Percentiles rank a stretch among this genome's conserved stretches.
Conservation (phyloP, 345 rosid species). For the Cochlearia excelsa region DNA sequence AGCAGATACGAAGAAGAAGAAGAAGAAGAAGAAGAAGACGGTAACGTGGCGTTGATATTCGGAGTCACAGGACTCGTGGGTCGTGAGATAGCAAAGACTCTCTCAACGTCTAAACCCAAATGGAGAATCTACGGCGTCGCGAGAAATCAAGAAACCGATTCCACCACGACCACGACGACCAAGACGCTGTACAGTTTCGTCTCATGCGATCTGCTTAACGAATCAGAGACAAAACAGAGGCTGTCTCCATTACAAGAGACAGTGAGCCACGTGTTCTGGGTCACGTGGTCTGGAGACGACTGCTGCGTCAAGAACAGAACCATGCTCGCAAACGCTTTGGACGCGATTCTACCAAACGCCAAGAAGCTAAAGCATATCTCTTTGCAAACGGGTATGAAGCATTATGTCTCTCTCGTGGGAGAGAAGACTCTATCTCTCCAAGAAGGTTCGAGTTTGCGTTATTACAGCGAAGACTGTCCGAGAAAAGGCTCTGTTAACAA, state of each 20-base stretch:
- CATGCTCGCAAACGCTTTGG: conserved; percentile 66
- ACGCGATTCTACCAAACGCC: conserved; percentile 51
- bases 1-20: neutral
- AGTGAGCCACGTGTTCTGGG: conserved; percentile 79
- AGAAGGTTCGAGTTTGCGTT: conserved; percentile 19
- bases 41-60: conserved; percentile 63
- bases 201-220: conserved; percentile 67
- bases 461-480: conserved; percentile 60
- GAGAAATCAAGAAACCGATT: conserved; percentile 48
- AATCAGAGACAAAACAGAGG: conserved; percentile 46
- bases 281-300: conserved; percentile 72
- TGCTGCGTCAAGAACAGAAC: conserved; percentile 66
- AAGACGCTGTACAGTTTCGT: conserved; percentile 54
- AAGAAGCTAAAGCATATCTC: conserved; percentile 64
- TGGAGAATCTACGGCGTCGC: conserved; percentile 90
- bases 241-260: conserved; percentile 43
- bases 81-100: conserved; percentile 55
- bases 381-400: conserved; percentile 86
- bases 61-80: conserved; percentile 93
- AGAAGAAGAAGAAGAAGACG: conserved; percentile 9
- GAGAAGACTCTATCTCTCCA: conserved; percentile 29
- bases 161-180: conserved; percentile 33
- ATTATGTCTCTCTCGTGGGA: conserved; percentile 51
- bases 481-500: conserved; percentile 40
- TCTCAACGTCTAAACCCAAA: conserved; percentile 42